Percentiles rank a stretch among this genome's conserved stretches.
These are phyloP conservation scores for Castanospermum australe DNA, from an alignment of 306 rosid species.

Conservation along the genomic window DNA sequence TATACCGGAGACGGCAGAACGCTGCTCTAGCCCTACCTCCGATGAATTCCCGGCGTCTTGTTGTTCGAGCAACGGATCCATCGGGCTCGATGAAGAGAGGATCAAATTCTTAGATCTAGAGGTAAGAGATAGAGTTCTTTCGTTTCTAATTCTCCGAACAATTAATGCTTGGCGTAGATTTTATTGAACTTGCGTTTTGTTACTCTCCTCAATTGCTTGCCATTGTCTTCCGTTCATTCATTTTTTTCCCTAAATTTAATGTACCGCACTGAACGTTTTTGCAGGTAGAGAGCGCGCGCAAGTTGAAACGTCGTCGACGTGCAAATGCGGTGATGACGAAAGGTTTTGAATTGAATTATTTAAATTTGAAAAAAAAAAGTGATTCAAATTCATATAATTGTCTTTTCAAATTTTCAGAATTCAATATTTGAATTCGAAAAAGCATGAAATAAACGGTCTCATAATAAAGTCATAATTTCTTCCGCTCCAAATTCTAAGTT, in stretches of 20 bases:
- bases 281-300: conserved; percentile 59
- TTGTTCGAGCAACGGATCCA: conserved; percentile 65
- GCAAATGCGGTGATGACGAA: conserved; percentile 41
- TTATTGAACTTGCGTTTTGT: conserved; percentile 19
- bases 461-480: background rate
- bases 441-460: background rate
- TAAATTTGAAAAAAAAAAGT: background rate
- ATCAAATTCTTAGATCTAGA: conserved; percentile 58
- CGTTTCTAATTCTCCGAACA: background rate
- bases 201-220: conserved; percentile 28
- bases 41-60: conserved; percentile 45
- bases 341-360: conserved; percentile 41
- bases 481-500: background rate
- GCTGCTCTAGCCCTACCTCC: conserved; percentile 30
- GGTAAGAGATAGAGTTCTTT: conserved; percentile 28
- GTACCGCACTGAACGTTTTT: conserved; percentile 21
- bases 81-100: conserved; percentile 34
- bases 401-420: conserved; percentile 23
- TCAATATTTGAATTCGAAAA: conserved; percentile 19
- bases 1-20: conserved; percentile 22
- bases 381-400: background rate
- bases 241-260: background rate
- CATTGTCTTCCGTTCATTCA: background rate
- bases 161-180: background rate
- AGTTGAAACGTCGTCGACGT: conserved; percentile 59